phyloP scores from a whole-genome alignment of 2,329 filamentous ascomycete genomes.

The Trichoderma lentiforme region DNA sequence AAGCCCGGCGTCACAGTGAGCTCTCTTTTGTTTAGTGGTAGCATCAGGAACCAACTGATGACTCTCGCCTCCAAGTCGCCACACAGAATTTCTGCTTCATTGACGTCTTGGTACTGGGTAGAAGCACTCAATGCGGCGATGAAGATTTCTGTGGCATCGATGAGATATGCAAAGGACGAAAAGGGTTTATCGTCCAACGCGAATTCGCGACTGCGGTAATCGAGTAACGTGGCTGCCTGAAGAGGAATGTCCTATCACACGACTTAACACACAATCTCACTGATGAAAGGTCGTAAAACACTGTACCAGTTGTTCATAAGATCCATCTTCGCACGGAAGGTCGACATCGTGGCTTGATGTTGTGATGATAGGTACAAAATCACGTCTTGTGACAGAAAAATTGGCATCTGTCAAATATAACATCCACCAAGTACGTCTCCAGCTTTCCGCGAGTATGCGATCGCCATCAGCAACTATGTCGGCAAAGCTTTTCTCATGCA shows the following conservation, averaged over 20 bases:
- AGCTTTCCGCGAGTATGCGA: not conserved
- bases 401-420: not conserved
- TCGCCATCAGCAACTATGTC: not conserved
- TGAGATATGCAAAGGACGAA: not conserved
- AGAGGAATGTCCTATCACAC: not conserved
- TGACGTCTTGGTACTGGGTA: not conserved
- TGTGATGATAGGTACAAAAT: not conserved
- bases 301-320: not conserved
- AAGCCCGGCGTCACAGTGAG: not conserved
- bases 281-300: accelerated
- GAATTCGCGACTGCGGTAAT: not conserved
- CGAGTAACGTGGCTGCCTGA: not conserved
- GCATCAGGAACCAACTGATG: not conserved
- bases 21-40: not conserved
- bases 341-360: not conserved
- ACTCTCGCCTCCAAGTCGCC: not conserved
- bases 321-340: not conserved
- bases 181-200: not conserved
- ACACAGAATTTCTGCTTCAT: not conserved
- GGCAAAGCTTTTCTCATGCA: not conserved
- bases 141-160: not conserved
- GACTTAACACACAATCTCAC: not conserved
- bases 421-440: not conserved
- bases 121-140: not conserved
- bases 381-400: not conserved